phyloP scores from a whole-genome alignment of 2,329 filamentous ascomycete species.

The Nothophoma quercina region DNA sequence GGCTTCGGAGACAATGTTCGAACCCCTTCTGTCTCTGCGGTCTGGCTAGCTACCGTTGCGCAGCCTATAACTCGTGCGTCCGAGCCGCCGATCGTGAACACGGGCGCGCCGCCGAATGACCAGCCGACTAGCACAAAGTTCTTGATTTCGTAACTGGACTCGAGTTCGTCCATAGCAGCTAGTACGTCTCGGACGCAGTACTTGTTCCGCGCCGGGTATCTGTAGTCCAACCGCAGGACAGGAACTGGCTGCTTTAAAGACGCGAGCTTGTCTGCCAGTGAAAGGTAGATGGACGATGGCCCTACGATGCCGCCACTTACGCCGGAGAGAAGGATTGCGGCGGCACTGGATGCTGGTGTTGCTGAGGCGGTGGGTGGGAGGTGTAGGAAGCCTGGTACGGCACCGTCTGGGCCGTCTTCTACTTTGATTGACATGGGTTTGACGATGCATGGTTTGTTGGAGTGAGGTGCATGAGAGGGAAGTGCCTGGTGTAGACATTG shows the following conservation, averaged over 20 bases:
- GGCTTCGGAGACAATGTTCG: not conserved
- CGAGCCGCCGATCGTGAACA: not conserved
- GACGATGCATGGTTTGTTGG: slow-evolving; percentile 6
- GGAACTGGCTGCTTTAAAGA: slow-evolving; percentile 48
- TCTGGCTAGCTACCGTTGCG: slow-evolving; percentile 1
- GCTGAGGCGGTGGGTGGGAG: slow-evolving; percentile 14
- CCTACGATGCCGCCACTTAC: slow-evolving; percentile 52
- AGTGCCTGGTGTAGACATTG: not conserved
- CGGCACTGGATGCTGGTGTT: slow-evolving; percentile 43
- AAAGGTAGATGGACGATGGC: slow-evolving; percentile 52
- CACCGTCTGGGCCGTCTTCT: slow-evolving; percentile 20
- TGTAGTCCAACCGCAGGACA: slow-evolving; percentile 53
- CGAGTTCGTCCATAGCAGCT: slow-evolving; percentile 47
- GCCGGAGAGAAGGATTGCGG: slow-evolving; percentile 52
- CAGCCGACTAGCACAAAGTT: not conserved
- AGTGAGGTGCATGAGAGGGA: slow-evolving; percentile 10
- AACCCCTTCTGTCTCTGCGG: not conserved
- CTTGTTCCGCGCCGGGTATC: slow-evolving; percentile 44
- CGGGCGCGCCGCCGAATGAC: not conserved
- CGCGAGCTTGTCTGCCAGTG: slow-evolving; percentile 52
- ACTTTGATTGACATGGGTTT: slow-evolving; percentile 24
- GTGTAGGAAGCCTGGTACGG: slow-evolving; percentile 27
- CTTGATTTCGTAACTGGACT: not conserved
- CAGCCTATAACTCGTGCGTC: not conserved
- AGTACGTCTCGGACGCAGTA: slow-evolving; percentile 50